Percentiles rank a stretch among this genome's conserved stretches.
Evolutionary conservation across 2,329 filamentous ascomycete species (phyloP).

Genomic region (Colletotrichum sansevieriae): DNA sequence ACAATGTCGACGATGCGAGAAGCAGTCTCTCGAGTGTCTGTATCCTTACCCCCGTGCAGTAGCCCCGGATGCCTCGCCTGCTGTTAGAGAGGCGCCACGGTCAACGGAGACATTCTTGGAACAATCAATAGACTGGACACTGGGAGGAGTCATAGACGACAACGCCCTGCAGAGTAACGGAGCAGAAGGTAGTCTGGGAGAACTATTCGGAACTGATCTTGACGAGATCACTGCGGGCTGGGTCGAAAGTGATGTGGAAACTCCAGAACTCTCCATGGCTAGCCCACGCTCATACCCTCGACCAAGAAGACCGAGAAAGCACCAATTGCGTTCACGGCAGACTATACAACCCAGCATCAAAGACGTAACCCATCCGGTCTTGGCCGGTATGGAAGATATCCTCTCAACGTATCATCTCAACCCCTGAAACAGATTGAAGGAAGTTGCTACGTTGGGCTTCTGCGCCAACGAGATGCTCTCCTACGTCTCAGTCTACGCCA

Average conservation of each 20-base stretch:
- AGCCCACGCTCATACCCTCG: too few relatives aligned
- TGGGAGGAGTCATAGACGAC: too few relatives aligned
- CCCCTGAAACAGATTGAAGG: slow-evolving; percentile 17
- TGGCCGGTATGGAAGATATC: not conserved
- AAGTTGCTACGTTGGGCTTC: slow-evolving; percentile 15
- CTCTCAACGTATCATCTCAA: not conserved
- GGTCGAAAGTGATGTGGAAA: too few relatives aligned
- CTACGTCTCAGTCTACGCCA: slow-evolving; percentile 25
- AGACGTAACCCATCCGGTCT: not conserved
- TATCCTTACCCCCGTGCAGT: slow-evolving; percentile 24
- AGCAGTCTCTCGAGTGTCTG: slow-evolving; percentile 21
- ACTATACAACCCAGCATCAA: not conserved
- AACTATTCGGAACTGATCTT: too few relatives aligned
- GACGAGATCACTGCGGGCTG: too few relatives aligned
- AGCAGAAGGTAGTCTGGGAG: too few relatives aligned
- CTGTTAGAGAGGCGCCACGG: not conserved
- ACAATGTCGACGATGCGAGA: slow-evolving; percentile 19
- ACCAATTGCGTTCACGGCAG: too few relatives aligned
- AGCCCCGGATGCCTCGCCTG: too few relatives aligned
- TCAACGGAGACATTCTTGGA: not conserved
- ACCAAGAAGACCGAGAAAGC: too few relatives aligned
- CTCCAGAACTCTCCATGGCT: too few relatives aligned
- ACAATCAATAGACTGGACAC: not conserved
- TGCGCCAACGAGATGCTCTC: slow-evolving; percentile 32
- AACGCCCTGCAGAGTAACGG: too few relatives aligned